A percentile compares a stretch with the other conserved stretches of the same genome.
These are phyloP conservation scores for Morella rubra DNA, from an alignment of 306 rosid species.

Conservation along the genomic window DNA sequence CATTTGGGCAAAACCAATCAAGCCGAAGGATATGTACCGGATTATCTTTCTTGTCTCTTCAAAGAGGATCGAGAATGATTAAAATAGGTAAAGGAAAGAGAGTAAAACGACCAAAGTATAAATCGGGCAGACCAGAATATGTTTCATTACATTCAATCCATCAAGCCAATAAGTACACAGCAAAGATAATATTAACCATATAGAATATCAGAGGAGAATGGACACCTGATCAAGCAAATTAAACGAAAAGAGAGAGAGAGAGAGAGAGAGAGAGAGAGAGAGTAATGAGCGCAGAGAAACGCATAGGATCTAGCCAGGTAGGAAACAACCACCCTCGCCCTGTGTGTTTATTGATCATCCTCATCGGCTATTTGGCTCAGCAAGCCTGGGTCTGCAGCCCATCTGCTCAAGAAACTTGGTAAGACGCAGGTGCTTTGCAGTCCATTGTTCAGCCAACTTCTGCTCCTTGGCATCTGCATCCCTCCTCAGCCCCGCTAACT, in stretches of 20 bases:
- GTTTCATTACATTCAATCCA: slow-evolving; percentile 25
- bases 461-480: slow-evolving; percentile 94
- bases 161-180: slow-evolving; percentile 24
- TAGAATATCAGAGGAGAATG: slow-evolving; percentile 25
- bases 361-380: slow-evolving; percentile 69
- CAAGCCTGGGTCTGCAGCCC: slow-evolving; percentile 64
- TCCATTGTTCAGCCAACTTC: slow-evolving; percentile 93
- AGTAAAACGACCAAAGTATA: too few relatives aligned
- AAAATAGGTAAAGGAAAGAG: too few relatives aligned
- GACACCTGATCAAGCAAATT: slow-evolving; percentile 33
- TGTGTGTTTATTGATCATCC: slow-evolving; percentile 10
- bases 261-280: too few relatives aligned
- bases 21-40: too few relatives aligned
- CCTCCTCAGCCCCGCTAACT: slow-evolving; percentile 71
- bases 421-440: slow-evolving; percentile 73
- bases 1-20: too few relatives aligned
- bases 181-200: slow-evolving; percentile 6
- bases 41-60: too few relatives aligned
- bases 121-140: background rate
- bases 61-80: too few relatives aligned
- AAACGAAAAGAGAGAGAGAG: too few relatives aligned
- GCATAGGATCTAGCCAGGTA: slow-evolving; percentile 14
- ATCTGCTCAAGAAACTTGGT: slow-evolving; percentile 75
- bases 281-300: background rate
- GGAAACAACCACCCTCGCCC: slow-evolving; percentile 5